phyloP scores from a whole-genome alignment of 2,329 filamentous ascomycete genomes.

The Pezicula radicicola region DNA sequence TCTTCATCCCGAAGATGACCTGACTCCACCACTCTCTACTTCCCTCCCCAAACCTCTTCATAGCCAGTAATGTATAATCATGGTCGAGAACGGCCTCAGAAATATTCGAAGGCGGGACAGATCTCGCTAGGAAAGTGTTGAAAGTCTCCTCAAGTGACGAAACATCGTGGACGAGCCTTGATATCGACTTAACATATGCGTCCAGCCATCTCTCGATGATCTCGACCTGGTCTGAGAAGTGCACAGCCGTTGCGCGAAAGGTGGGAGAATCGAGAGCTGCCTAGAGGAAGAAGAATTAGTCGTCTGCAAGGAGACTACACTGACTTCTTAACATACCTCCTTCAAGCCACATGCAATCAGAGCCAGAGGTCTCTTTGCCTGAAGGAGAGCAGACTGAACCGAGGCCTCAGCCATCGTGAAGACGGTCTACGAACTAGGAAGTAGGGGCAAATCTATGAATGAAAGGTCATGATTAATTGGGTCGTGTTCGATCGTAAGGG shows the following conservation, averaged over 20 bases:
- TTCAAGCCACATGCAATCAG: too few relatives aligned
- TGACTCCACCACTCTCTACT: conserved; percentile 85
- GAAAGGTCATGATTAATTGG: too few relatives aligned
- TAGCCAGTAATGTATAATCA: conserved; percentile 87
- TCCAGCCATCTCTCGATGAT: conserved; percentile 90
- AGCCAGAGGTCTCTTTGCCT: too few relatives aligned
- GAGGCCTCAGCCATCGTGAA: too few relatives aligned
- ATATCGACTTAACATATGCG: conserved; percentile 59
- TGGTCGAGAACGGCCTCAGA: conserved; percentile 88
- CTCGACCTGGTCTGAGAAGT: conserved; percentile 91
- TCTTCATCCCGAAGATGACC: conserved; percentile 69
- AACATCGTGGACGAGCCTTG: conserved; percentile 62
- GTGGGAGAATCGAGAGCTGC: conserved; percentile 94
- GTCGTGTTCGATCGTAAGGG: too few relatives aligned
- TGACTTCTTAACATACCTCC: too few relatives aligned
- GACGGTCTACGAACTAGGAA: too few relatives aligned
- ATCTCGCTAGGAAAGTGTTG: conserved; percentile 71
- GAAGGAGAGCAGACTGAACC: too few relatives aligned
- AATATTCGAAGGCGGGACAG: conserved; percentile 68
- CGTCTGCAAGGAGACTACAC: too few relatives aligned
- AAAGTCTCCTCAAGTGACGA: conserved; percentile 76
- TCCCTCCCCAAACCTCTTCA: conserved; percentile 81
- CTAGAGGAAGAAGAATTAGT: conserved; percentile 36
- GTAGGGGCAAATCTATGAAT: too few relatives aligned
- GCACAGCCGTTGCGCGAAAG: conserved; percentile 81